These are phyloP conservation scores for Puccinia horiana DNA, from an alignment of 1,284 basidiomycete genomes.

Conservation along the genomic window DNA sequence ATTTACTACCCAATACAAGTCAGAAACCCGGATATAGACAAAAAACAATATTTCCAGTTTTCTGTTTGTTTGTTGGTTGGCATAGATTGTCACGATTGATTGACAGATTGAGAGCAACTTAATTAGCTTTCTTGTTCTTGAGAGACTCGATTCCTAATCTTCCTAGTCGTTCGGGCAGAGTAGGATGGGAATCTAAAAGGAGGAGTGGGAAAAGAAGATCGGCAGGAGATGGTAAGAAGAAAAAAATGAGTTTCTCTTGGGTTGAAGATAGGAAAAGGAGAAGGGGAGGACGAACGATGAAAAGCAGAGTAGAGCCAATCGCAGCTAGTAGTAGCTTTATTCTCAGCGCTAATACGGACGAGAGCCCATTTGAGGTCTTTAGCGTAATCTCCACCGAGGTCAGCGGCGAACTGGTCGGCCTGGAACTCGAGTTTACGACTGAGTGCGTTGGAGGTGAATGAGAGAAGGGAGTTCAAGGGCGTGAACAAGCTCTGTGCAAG, in stretches of 20 bases:
- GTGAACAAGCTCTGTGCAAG: slow-evolving; percentile 83
- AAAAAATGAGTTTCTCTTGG: background rate
- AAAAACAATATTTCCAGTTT: too few relatives aligned
- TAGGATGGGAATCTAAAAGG: slow-evolving; percentile 49
- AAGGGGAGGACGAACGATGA: slow-evolving; percentile 19
- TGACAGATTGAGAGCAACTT: background rate
- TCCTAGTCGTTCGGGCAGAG: slow-evolving; percentile 37
- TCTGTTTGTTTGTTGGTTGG: too few relatives aligned
- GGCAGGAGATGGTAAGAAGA: background rate
- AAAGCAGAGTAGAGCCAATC: slow-evolving; percentile 70
- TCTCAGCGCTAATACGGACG: slow-evolving; percentile 80
- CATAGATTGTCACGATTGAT: too few relatives aligned
- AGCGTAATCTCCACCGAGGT: slow-evolving; percentile 62
- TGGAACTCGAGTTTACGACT: slow-evolving; percentile 84
- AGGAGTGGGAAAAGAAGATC: background rate
- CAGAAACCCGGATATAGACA: too few relatives aligned
- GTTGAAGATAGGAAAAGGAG: too few relatives aligned
- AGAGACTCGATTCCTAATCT: background rate
- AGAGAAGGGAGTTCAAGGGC: slow-evolving; percentile 76
- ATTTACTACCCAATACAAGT: too few relatives aligned
- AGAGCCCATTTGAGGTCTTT: slow-evolving; percentile 77
- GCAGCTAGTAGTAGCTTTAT: slow-evolving; percentile 84
- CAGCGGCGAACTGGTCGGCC: slow-evolving; percentile 78
- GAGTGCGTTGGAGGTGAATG: slow-evolving; percentile 75
- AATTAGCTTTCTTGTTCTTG: slow-evolving; percentile 7